phyloP scores from a whole-genome alignment of 345 rosid species.

The Linum usitatissimum region DNA sequence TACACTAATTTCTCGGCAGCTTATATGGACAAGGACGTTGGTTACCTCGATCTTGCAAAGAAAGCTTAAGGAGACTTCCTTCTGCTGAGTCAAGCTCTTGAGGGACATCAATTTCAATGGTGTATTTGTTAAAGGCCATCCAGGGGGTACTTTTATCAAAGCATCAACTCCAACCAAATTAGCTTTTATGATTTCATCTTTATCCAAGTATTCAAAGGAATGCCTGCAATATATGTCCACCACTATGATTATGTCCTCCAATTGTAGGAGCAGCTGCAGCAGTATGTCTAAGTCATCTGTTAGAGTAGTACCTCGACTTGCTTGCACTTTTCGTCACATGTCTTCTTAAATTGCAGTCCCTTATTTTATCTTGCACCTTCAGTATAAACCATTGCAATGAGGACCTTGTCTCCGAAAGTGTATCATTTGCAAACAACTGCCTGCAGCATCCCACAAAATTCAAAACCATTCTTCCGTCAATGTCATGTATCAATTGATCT shows the following conservation, averaged over 20 bases:
- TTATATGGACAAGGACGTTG: not conserved
- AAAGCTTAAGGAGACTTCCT: constrained; percentile 42
- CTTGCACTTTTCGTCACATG: constrained; percentile 38
- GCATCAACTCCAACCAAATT: constrained; percentile 57
- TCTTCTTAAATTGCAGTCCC: constrained; percentile 50
- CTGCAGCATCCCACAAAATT: constrained; percentile 30
- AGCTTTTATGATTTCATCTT: constrained; percentile 51
- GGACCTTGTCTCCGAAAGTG: constrained; percentile 34
- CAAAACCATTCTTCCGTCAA: not conserved
- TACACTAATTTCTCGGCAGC: not conserved
- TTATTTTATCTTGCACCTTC: constrained; percentile 59
- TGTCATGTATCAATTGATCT: not conserved
- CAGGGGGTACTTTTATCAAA: constrained; percentile 43
- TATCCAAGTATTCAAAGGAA: constrained; percentile 53
- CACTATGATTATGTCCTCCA: constrained; percentile 7
- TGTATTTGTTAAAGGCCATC: constrained; percentile 54
- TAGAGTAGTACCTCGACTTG: constrained; percentile 39
- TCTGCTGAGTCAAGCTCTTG: constrained; percentile 33
- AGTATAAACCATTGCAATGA: constrained; percentile 56
- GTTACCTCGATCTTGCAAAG: constrained; percentile 58
- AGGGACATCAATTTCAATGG: constrained; percentile 41
- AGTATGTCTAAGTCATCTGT: not conserved
- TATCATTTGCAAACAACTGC: constrained; percentile 31
- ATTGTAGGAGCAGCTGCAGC: not conserved
- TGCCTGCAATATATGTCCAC: constrained; percentile 34